Conservation (phyloP, 495 filamentous ascomycete species). For the Penicillium ochrochloron region DNA sequence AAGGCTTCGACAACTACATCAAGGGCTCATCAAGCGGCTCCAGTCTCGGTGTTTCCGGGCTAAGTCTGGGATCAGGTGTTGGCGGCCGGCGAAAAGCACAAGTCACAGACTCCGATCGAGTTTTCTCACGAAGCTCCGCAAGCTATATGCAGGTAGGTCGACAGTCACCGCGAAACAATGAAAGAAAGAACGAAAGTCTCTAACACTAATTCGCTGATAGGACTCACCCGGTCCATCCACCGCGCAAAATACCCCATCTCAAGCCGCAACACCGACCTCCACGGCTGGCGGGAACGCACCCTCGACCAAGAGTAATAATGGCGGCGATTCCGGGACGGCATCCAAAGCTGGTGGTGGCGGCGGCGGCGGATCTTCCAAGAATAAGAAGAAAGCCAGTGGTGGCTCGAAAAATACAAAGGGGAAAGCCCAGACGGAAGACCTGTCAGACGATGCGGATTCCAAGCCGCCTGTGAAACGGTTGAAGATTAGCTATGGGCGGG, state of each 20-base stretch:
- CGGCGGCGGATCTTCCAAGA: constrained; percentile 39
- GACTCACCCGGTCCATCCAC: constrained; percentile 56
- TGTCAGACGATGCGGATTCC: constrained; percentile 49
- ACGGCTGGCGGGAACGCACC: constrained; percentile 39
- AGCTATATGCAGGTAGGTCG: constrained; percentile 54
- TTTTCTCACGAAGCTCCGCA: constrained; percentile 57
- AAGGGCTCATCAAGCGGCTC: constrained; percentile 67
- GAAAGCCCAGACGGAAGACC: constrained; percentile 43
- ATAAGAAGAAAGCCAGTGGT: constrained; percentile 49
- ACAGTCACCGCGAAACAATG: background rate
- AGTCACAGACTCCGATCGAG: constrained; percentile 54
- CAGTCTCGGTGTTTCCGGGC: constrained; percentile 37
- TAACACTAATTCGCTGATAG: constrained; percentile 26
- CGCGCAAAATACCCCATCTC: constrained; percentile 53
- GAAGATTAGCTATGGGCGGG: constrained; percentile 57
- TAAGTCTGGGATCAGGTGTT: constrained; percentile 49
- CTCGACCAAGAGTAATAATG: constrained; percentile 37
- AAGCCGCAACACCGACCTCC: constrained; percentile 55
- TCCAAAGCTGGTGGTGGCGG: constrained; percentile 22
- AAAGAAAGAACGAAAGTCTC: background rate
- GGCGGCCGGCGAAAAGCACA: constrained; percentile 51
- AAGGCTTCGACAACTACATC: constrained; percentile 96
- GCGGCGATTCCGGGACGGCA: constrained; percentile 29
- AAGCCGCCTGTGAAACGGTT: constrained; percentile 53
- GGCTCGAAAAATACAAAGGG: constrained; percentile 39